Evolutionary conservation across 169 alveolate genomes (phyloP).

Genomic region (Eimeria zaria): DNA sequence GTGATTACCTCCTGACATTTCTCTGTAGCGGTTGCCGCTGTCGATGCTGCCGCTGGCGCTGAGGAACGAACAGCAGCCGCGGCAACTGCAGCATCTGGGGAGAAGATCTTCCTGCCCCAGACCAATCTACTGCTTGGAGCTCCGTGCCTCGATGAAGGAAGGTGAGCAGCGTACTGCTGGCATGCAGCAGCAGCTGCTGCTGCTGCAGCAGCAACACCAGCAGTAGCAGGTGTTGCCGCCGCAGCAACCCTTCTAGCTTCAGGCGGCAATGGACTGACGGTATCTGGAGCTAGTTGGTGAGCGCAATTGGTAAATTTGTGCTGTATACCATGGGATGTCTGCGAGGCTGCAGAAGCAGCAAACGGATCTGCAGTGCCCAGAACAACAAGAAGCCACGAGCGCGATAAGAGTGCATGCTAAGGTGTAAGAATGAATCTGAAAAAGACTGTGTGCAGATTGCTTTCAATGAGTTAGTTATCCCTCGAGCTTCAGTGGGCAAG

Average conservation of each 20-base stretch:
- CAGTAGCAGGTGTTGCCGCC: slow-evolving; percentile 4
- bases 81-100: slow-evolving; percentile 39
- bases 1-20: neutral
- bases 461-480: neutral
- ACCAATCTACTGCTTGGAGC: neutral
- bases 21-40: neutral
- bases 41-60: slow-evolving; percentile 29
- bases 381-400: neutral
- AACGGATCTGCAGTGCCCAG: slow-evolving; percentile 11
- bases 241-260: slow-evolving; percentile 23
- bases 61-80: slow-evolving; percentile 22
- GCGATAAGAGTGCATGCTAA: neutral
- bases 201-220: slow-evolving; percentile 21
- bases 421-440: neutral
- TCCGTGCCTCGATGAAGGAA: neutral
- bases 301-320: neutral
- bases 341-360: slow-evolving; percentile 37
- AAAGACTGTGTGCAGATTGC: neutral
- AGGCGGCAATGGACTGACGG: neutral
- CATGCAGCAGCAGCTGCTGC: slow-evolving; percentile 25
- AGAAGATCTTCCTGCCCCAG: neutral
- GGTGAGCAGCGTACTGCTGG: neutral
- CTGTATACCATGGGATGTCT: neutral
- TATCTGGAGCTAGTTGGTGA: neutral
- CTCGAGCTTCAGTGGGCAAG: neutral